phyloP scores from a whole-genome alignment of 78 protist genomes.

The Planoprotostelium fungivorum region DNA sequence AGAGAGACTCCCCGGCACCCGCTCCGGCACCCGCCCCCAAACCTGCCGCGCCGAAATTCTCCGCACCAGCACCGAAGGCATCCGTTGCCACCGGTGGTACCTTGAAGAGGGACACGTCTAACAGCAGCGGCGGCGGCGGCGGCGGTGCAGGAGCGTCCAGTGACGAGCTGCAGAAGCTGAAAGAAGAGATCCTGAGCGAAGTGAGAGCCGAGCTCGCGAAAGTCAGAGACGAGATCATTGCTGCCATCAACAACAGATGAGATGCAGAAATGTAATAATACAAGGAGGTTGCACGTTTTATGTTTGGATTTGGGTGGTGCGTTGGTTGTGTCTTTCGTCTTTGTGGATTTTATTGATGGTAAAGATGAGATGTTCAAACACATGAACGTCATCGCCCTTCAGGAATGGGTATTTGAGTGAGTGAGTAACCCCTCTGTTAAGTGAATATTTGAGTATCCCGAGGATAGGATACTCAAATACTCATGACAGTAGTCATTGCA shows the following conservation, averaged over 20 bases:
- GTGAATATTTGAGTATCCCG: too few species aligned
- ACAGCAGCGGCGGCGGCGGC: constrained; percentile 28
- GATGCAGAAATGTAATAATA: too few species aligned
- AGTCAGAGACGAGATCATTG: constrained; percentile 49
- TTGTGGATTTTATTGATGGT: too few species aligned
- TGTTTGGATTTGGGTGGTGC: too few species aligned
- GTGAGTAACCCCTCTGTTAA: too few species aligned
- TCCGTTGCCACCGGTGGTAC: constrained; percentile 14
- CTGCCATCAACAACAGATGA: constrained; percentile 23
- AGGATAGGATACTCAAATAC: too few species aligned
- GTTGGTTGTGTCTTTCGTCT: too few species aligned
- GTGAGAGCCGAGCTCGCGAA: constrained; percentile 22
- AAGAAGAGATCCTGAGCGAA: constrained; percentile 47
- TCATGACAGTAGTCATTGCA: too few species aligned
- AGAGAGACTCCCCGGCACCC: constrained; percentile 1
- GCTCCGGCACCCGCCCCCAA: constrained; percentile 10
- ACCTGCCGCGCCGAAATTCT: constrained; percentile 1
- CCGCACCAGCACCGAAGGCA: constrained; percentile 21
- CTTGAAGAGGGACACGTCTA: not conserved
- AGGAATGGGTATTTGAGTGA: too few species aligned
- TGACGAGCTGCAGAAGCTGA: constrained; percentile 34
- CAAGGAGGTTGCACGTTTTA: too few species aligned
- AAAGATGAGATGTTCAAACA: too few species aligned
- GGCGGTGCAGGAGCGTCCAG: constrained; percentile 9
- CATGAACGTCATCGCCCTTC: too few species aligned